Evolutionary conservation across 495 filamentous ascomycete species (phyloP).

Genomic region (Annulohypoxylon stygium): DNA sequence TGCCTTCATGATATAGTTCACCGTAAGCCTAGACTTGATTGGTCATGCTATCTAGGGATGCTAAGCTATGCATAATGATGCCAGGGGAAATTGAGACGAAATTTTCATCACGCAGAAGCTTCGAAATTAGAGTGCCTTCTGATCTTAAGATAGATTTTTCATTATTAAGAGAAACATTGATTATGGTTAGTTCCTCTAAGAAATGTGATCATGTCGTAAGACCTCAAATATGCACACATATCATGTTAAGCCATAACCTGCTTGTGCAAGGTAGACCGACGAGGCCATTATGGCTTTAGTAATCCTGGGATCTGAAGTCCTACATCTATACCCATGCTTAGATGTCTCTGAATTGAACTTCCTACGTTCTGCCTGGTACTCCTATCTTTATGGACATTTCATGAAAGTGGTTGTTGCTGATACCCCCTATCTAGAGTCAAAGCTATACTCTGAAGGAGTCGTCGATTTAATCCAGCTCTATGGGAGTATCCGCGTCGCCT

Average conservation of each 20-base stretch:
- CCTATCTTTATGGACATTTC: background rate
- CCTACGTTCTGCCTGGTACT: background rate
- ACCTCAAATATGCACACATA: background rate
- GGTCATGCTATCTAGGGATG: background rate
- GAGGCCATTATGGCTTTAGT: background rate
- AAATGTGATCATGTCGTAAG: background rate
- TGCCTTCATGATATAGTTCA: background rate
- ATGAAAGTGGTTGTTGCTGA: background rate
- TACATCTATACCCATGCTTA: background rate
- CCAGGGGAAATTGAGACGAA: background rate
- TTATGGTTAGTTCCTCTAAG: background rate
- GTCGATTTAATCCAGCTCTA: constrained; percentile 25
- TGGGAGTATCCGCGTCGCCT: constrained; percentile 12
- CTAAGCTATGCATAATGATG: background rate
- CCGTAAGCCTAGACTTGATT: background rate
- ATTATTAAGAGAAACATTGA: background rate
- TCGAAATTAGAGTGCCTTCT: background rate
- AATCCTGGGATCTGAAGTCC: background rate
- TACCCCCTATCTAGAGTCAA: background rate
- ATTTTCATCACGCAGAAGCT: constrained; percentile 1
- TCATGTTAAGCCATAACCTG: background rate
- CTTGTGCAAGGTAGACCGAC: background rate
- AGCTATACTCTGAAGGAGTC: background rate
- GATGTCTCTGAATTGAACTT: background rate
- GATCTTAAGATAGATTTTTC: background rate